Conservation (phyloP, 2,329 filamentous ascomycete species). For the Fusarium sp. region DNA sequence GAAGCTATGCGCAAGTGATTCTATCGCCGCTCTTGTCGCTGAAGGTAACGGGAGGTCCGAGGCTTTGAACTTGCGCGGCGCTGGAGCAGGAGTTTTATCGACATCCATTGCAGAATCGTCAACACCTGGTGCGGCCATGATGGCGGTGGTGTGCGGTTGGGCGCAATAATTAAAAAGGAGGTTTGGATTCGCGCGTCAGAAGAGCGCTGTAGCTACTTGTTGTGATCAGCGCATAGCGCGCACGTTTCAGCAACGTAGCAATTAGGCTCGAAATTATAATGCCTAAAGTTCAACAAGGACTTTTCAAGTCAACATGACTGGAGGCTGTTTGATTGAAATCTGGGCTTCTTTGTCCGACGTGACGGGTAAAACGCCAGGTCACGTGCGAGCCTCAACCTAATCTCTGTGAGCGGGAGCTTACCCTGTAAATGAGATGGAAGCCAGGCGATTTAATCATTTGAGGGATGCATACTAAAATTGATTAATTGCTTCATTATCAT, state of each 20-base stretch:
- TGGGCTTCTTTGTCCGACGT: conserved; percentile 25
- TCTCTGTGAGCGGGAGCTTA: neutral
- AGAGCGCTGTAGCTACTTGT: conserved; percentile 25
- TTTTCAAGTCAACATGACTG: conserved; percentile 14
- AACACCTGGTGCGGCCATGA: conserved; percentile 41
- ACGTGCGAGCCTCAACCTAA: conserved; percentile 32
- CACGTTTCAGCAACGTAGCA: neutral
- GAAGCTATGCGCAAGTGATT: conserved; percentile 80
- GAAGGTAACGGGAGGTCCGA: conserved; percentile 80
- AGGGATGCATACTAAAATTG: neutral
- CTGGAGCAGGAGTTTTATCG: conserved; percentile 27
- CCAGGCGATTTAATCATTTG: neutral
- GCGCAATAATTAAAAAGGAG: conserved; percentile 26
- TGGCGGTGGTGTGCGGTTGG: conserved; percentile 1
- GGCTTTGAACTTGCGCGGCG: conserved; percentile 71
- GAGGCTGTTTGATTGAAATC: conserved; percentile 3
- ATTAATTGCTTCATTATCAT: neutral
- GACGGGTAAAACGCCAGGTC: conserved; percentile 44
- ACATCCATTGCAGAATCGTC: conserved; percentile 37
- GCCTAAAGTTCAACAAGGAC: neutral
- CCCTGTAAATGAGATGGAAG: conserved; percentile 8
- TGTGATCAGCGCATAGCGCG: conserved; percentile 35
- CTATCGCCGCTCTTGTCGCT: conserved; percentile 78
- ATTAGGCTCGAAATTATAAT: neutral
- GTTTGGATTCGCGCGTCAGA: conserved; percentile 9